A percentile compares a stretch with the other conserved stretches of the same genome.
Evolutionary conservation across 2,329 filamentous ascomycete genomes (phyloP).

Genomic region (Aspergillus amoenus): DNA sequence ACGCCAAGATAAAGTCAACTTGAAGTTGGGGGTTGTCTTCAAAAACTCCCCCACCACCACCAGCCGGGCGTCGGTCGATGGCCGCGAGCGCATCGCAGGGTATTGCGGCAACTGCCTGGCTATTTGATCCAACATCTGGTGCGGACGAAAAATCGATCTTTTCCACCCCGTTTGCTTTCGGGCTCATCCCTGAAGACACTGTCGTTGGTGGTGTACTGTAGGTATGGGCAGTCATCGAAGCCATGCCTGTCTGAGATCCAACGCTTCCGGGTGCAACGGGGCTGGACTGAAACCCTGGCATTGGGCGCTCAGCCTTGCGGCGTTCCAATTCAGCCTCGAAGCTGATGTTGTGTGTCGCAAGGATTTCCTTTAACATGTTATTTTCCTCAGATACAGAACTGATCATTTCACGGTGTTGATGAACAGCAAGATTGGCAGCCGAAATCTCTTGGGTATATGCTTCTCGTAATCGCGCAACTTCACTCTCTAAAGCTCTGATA

Average conservation of each 20-base stretch:
- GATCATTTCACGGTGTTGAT: constrained; percentile 73
- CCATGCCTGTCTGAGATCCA: constrained; percentile 30
- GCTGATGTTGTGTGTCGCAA: constrained; percentile 58
- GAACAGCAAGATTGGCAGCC: constrained; percentile 43
- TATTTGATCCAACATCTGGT: constrained; percentile 24
- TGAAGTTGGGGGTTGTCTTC: constrained; percentile 48
- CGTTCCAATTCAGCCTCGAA: constrained; percentile 51
- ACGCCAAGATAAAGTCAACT: constrained; percentile 50
- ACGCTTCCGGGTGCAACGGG: constrained; percentile 44
- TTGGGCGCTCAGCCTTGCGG: constrained; percentile 34
- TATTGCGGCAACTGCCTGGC: constrained; percentile 22
- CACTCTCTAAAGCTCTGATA: constrained; percentile 88
- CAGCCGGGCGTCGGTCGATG: constrained; percentile 25
- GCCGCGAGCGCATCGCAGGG: constrained; percentile 25
- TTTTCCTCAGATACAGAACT: constrained; percentile 77
- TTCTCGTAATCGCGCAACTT: constrained; percentile 85
- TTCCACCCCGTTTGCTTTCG: constrained; percentile 27
- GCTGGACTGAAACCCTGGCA: constrained; percentile 34
- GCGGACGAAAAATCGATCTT: constrained; percentile 29
- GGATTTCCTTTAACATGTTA: constrained; percentile 65
- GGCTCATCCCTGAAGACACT: constrained; percentile 29
- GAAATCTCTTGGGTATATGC: constrained; percentile 66
- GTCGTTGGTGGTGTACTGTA: constrained; percentile 37
- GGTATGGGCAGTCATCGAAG: constrained; percentile 23
- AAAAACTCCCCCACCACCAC: constrained; percentile 38